Percentiles rank a stretch among this genome's conserved stretches.
These are phyloP conservation scores for Ganoderma sinense DNA, from an alignment of 1,284 basidiomycete species.

Conservation along the genomic window DNA sequence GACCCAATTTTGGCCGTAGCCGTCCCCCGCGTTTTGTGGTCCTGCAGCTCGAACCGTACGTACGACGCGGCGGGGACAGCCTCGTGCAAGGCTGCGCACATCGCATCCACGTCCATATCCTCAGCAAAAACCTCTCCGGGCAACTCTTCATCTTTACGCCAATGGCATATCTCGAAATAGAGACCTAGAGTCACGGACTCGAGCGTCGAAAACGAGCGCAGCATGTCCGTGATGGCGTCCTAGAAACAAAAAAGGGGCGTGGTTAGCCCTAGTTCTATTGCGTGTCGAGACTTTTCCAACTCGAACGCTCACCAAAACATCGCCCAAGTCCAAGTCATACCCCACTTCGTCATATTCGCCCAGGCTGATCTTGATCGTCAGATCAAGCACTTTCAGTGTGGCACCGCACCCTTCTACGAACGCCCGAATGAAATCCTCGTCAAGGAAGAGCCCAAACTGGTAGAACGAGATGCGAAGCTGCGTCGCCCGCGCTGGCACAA, in stretches of 20 bases:
- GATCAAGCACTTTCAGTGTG: background rate
- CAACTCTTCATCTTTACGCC: background rate
- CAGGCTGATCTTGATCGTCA: background rate
- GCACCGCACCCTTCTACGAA: background rate
- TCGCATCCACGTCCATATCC: background rate
- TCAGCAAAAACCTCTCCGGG: background rate
- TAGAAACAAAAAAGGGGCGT: background rate
- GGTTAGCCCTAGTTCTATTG: background rate
- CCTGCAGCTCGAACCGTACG: background rate
- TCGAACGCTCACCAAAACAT: background rate
- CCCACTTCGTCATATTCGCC: background rate
- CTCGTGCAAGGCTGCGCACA: background rate
- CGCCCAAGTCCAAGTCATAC: background rate
- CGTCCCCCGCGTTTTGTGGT: background rate
- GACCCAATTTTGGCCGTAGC: background rate
- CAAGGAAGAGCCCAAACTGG: background rate
- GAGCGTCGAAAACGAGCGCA: background rate
- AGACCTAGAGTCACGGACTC: background rate
- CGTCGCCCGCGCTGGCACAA: background rate
- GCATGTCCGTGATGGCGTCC: background rate
- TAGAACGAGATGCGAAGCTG: background rate
- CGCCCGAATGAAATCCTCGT: background rate
- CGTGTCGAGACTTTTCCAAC: too few species aligned
- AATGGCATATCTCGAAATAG: background rate
- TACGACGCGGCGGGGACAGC: background rate